Evolutionary conservation across 129 eudicot species (phyloP).

Genomic region (Kitagawia praeruptora): DNA sequence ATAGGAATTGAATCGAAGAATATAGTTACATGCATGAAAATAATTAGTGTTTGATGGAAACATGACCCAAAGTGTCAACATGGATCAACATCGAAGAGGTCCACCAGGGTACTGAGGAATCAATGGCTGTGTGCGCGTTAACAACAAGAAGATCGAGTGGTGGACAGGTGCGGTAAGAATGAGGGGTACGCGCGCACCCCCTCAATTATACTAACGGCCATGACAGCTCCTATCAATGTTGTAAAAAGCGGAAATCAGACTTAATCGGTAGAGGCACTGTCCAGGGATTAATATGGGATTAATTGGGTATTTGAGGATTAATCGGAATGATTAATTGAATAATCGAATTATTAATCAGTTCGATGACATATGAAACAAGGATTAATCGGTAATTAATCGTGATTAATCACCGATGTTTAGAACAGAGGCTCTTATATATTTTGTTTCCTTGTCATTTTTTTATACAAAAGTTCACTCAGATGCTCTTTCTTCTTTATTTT

Average conservation of each 20-base stretch:
- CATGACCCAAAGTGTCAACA: not conserved
- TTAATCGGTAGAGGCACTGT: no score
- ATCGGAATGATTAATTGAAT: no score
- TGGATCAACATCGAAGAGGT: not conserved
- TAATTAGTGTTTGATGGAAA: not conserved
- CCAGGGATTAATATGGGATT: no score
- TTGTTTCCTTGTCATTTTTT: conserved; percentile 2
- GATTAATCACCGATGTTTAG: no score
- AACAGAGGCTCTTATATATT: no score
- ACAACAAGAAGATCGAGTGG: not conserved
- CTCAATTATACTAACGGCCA: not conserved
- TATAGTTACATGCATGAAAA: not conserved
- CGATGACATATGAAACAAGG: no score
- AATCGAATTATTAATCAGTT: no score
- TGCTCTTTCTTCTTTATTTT: not conserved
- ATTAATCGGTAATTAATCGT: no score
- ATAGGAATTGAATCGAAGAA: no score
- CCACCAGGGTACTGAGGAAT: not conserved
- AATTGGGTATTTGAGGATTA: no score
- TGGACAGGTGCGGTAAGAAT: not conserved
- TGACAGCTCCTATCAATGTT: conserved; percentile 3
- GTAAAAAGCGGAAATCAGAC: no score
- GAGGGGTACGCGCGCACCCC: not conserved
- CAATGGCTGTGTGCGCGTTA: conserved; percentile 2
- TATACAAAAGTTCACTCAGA: not conserved